These are phyloP conservation scores for Pseudoperonospora humuli DNA, from an alignment of 352 stramenopile genomes.

Conservation along the genomic window DNA sequence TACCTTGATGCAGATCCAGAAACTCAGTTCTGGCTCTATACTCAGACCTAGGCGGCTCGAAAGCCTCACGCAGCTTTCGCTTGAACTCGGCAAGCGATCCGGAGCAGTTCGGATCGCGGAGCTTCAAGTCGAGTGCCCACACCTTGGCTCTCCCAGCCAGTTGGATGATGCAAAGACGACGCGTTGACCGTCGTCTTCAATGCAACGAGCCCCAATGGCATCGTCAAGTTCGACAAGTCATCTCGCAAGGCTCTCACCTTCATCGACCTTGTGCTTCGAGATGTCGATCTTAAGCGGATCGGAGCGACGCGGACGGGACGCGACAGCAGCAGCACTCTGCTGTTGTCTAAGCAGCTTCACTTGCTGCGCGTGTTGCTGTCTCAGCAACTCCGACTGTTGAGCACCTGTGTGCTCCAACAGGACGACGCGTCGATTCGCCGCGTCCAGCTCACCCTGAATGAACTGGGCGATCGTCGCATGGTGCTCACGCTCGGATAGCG, in stretches of 20 bases:
- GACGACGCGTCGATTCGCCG: too few species aligned
- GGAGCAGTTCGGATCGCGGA: too few species aligned
- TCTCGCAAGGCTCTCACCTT: neutral
- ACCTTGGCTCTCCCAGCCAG: neutral
- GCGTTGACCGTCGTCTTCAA: neutral
- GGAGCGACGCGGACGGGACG: too few species aligned
- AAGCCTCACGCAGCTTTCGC: too few species aligned
- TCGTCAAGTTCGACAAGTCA: neutral
- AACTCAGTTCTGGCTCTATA: neutral
- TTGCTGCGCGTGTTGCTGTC: neutral
- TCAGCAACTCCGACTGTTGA: neutral
- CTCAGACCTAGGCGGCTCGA: neutral
- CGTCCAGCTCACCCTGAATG: too few species aligned
- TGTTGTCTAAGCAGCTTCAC: too few species aligned
- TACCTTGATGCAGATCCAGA: neutral
- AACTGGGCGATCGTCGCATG: too few species aligned
- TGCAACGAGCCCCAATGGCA: neutral
- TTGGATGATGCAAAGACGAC: neutral
- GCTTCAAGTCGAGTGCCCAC: too few species aligned
- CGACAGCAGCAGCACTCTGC: neutral
- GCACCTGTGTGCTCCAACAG: neutral
- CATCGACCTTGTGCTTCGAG: too few species aligned
- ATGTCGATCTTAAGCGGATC: neutral
- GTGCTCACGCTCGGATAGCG: too few species aligned
- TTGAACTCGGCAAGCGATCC: too few species aligned